Evolutionary conservation across 257 asterid species (phyloP), one percentile per base, ranked within the genome.

Genomic region (Orobanche coerulescens): DNA sequence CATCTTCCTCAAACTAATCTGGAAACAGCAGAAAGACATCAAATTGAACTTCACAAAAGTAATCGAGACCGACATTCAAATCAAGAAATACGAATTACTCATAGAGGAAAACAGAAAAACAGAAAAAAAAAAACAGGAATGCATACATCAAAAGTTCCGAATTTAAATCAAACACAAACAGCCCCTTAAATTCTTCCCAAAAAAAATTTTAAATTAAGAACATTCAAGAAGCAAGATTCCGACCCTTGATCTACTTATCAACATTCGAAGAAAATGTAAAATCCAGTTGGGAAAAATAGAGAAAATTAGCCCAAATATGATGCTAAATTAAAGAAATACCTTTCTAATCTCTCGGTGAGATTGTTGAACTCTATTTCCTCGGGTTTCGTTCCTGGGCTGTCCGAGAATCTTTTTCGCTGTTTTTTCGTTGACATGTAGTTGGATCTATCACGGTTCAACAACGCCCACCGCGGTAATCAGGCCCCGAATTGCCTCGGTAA

Each of bases 291-390:
- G 14, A 37, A 33, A 18, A 18, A 15, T 28, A 60, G 42, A 54
- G 15, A 66, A 67, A 47, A 19, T 18, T 47, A 19, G 31, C 34
- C 24, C 15, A 1, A 26, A 59, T 14, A 51, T 25, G 22, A 7
- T 11, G 51, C 24, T 33, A 44, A 43, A 51, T 36, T 37, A 53
- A 46, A 65, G 43, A 49, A 56, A 31, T 53, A 78, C 83, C 81
- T 55, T 20, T n/a, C 18, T 49, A 7, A 20, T 13, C 11, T 2
- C 8, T 39, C n/a, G n/a, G 37, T 19, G 58, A 37, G 22, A 37
- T 49, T 10, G 13, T 49, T 10, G 13, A 6, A 57, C 44, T 58
- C 22, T 47, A 50, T 46, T 24, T 56, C 25, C 42, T 58, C 9
- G 58, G 36, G 26, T 66, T 63, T 44, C 5, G 9, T 31, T 31